Percentiles rank a stretch among this genome's conserved stretches.
phyloP scores from a whole-genome alignment of 1,139 yeast species.

The Taphrina betulina region DNA sequence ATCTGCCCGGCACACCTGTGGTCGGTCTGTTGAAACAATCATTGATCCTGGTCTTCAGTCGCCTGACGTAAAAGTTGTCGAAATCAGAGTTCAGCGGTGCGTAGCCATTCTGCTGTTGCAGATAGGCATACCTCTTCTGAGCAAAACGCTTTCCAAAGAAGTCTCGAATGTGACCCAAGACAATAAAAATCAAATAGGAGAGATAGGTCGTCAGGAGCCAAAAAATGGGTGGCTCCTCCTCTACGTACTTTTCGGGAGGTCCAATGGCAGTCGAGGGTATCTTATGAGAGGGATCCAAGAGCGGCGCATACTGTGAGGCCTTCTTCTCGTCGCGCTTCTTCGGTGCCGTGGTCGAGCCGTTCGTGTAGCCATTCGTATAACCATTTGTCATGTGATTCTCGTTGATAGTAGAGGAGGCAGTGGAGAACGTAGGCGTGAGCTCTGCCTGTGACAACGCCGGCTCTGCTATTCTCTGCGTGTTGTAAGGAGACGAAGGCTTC shows the following conservation, averaged over 20 bases:
- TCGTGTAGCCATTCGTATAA: slow-evolving; percentile 18
- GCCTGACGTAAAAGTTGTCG: slow-evolving; percentile 88
- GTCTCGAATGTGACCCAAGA: slow-evolving; percentile 87
- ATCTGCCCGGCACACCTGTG: slow-evolving; percentile 96
- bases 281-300: slow-evolving; percentile 37
- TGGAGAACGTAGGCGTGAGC: slow-evolving; percentile 2
- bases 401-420: neutral
- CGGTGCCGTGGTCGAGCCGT: slow-evolving; percentile 11
- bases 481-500: slow-evolving; percentile 15
- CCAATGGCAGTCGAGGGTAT: slow-evolving; percentile 37
- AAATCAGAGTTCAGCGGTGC: slow-evolving; percentile 96
- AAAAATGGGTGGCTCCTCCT: slow-evolving; percentile 83
- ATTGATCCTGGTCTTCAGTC: slow-evolving; percentile 84
- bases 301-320: slow-evolving; percentile 37
- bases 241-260: slow-evolving; percentile 41
- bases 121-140: slow-evolving; percentile 62
- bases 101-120: slow-evolving; percentile 79
- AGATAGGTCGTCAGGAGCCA: slow-evolving; percentile 78
- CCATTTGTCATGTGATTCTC: neutral
- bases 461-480: slow-evolving; percentile 15
- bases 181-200: slow-evolving; percentile 75
- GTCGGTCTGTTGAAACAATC: slow-evolving; percentile 96
- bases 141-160: slow-evolving; percentile 75
- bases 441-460: slow-evolving; percentile 11
- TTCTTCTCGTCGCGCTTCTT: slow-evolving; percentile 32